phyloP scores from a whole-genome alignment of 345 rosid genomes.

The Moringa oleifera region DNA sequence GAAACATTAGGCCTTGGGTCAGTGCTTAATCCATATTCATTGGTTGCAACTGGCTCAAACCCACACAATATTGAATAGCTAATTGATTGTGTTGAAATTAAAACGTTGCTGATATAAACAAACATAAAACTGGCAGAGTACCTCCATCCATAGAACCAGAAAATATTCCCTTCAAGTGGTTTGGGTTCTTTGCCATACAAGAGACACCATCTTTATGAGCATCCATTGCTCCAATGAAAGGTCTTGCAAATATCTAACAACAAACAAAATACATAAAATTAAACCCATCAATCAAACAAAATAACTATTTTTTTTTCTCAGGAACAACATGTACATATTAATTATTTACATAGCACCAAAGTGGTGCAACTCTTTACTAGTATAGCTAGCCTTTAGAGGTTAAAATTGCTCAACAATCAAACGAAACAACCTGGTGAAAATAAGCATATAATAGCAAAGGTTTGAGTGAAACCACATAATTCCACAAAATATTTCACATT shows the following conservation, averaged over 20 bases:
- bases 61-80: too few relatives aligned
- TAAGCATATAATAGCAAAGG: background rate
- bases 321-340: background rate
- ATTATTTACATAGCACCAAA: too few relatives aligned
- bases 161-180: slow-evolving; percentile 75
- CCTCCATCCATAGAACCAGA: slow-evolving; percentile 99
- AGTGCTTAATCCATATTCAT: too few relatives aligned
- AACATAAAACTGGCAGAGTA: slow-evolving; percentile 8
- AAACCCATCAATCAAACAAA: too few relatives aligned
- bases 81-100: too few relatives aligned
- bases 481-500: background rate
- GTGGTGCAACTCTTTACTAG: too few relatives aligned
- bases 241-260: slow-evolving; percentile 82
- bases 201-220: slow-evolving; percentile 81
- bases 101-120: too few relatives aligned
- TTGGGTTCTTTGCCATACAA: slow-evolving; percentile 95
- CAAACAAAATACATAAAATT: too few relatives aligned
- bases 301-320: background rate
- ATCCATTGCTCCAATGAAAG: slow-evolving; percentile 94
- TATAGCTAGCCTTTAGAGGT: too few relatives aligned
- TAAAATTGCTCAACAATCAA: too few relatives aligned
- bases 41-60: background rate
- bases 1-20: background rate
- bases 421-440: background rate
- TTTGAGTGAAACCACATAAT: background rate